A percentile compares a stretch with the other conserved stretches of the same genome.
Conservation (phyloP, 495 filamentous ascomycete genomes). For the Aspergillus ellipticus region DNA sequence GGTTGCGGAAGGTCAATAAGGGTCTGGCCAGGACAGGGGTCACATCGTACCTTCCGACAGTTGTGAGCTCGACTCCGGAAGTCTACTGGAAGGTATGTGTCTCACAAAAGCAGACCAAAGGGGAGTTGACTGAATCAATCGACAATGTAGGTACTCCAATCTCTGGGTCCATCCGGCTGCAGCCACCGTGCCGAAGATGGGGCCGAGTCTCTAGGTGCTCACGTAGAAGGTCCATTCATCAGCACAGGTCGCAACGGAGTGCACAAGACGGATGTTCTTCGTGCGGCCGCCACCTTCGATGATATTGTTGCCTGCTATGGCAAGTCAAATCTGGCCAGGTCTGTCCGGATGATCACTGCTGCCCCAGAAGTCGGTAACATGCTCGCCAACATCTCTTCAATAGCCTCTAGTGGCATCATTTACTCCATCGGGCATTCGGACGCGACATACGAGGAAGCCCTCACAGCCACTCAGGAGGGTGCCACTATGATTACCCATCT, state of each 20-base stretch:
- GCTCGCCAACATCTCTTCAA: constrained; percentile 54
- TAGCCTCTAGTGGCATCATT: constrained; percentile 59
- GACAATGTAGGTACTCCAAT: constrained; percentile 57
- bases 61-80: constrained; percentile 60
- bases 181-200: constrained; percentile 50
- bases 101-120: not conserved
- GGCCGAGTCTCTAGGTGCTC: constrained; percentile 77
- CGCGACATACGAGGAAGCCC: constrained; percentile 71
- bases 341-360: constrained; percentile 73
- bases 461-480: constrained; percentile 60
- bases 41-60: constrained; percentile 77
- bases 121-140: not conserved
- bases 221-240: constrained; percentile 83
- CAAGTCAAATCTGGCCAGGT: constrained; percentile 47
- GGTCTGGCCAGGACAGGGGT: constrained; percentile 71
- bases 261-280: constrained; percentile 64
- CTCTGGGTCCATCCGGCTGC: constrained; percentile 63
- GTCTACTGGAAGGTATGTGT: constrained; percentile 60
- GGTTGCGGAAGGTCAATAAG: constrained; percentile 61
- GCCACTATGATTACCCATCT: constrained; percentile 85
- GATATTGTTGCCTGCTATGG: constrained; percentile 71
- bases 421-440: constrained; percentile 80
- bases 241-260: constrained; percentile 68
- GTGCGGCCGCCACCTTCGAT: constrained; percentile 42
- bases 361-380: constrained; percentile 73